These are phyloP conservation scores for Penicillium sp. DNA, from an alignment of 2,329 filamentous ascomycete genomes.

Conservation along the genomic window DNA sequence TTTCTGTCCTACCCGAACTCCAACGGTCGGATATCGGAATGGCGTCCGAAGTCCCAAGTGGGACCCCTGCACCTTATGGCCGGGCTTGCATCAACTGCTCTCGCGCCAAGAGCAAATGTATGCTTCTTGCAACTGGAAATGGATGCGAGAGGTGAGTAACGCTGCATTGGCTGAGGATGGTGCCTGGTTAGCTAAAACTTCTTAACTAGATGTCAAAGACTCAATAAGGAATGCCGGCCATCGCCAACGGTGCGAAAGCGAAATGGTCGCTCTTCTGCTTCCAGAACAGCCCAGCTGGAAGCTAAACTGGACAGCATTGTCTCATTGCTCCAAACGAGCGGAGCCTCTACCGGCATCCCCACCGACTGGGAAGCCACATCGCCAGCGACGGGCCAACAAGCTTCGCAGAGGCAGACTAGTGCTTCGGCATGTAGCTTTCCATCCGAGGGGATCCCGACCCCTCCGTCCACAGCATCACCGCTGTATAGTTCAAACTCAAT, in stretches of 20 bases:
- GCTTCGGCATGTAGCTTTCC: not conserved
- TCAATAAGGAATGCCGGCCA: slow-evolving; percentile 46
- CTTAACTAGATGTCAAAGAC: slow-evolving; percentile 45
- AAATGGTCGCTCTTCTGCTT: slow-evolving; percentile 30
- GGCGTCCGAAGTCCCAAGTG: slow-evolving; percentile 15
- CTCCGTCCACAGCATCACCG: slow-evolving; percentile 5
- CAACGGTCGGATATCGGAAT: slow-evolving; percentile 15
- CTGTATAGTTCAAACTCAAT: not conserved
- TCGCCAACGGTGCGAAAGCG: slow-evolving; percentile 36
- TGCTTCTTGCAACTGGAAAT: slow-evolving; percentile 33
- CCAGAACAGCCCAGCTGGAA: slow-evolving; percentile 31
- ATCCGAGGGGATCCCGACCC: slow-evolving; percentile 10
- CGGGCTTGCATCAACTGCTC: slow-evolving; percentile 47
- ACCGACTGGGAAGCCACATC: slow-evolving; percentile 18
- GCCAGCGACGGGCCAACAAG: not conserved
- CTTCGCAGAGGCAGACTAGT: slow-evolving; percentile 2
- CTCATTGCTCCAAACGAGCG: slow-evolving; percentile 32
- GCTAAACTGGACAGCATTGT: slow-evolving; percentile 34
- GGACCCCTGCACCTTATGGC: slow-evolving; percentile 36
- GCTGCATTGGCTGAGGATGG: not conserved
- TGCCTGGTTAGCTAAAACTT: slow-evolving; percentile 3
- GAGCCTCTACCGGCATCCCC: slow-evolving; percentile 10
- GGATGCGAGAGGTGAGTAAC: slow-evolving; percentile 31
- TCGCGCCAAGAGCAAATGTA: slow-evolving; percentile 51
- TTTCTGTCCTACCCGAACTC: slow-evolving; percentile 4